Evolutionary conservation across 2,329 filamentous ascomycete genomes (phyloP), one percentile per base, ranked within the genome.

Genomic region (Balansia obtecta): DNA sequence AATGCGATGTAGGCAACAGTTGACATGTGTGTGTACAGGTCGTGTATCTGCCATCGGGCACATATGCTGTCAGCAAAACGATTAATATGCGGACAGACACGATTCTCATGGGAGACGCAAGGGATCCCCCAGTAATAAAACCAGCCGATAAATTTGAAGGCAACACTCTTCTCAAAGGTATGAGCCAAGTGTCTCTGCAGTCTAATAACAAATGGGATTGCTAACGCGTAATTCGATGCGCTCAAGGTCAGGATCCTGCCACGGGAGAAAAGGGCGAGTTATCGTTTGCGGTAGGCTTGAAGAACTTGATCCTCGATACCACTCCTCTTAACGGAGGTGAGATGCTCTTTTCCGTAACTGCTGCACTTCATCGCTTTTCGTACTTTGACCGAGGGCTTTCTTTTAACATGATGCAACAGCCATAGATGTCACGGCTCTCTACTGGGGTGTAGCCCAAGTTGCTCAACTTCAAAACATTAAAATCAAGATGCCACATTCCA

Each of bases 71-170:
- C 48, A 61, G 57, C 50, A 48, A 63, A 45, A 71, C 69, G 1
- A 67, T 72, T 34, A 47, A 56, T 4, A 66, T 71, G 64, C 67
- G 69, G 49, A 71, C 70, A 0, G 70, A 71, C 45, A 73, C 70
- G 6, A 66, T 72, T 34, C 54, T 73, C 43, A 71, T 72, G 65
- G 70, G 70, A n/a, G 70, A 72, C 52, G 64, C 69, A 1, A 70
- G 65, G 4, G 61, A 71, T 34, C 70, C 69, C 20, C 70, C 70
- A 3, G 61, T 65, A 11, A 61, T 72, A 52, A 71, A 69, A 57
- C 67, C 69, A 12, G 63, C 66, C 15, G 52, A 63, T 10, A 61
- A 59, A 16, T 71, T 70, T 53, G 59, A 55, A 37, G 61, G 62
- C 9, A 54, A 63, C 33, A 64, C 55, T 4, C 60, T 72, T 3